These are phyloP conservation scores for Aspergillus sp. DNA, from an alignment of 2,329 filamentous ascomycete genomes.

Conservation along the genomic window DNA sequence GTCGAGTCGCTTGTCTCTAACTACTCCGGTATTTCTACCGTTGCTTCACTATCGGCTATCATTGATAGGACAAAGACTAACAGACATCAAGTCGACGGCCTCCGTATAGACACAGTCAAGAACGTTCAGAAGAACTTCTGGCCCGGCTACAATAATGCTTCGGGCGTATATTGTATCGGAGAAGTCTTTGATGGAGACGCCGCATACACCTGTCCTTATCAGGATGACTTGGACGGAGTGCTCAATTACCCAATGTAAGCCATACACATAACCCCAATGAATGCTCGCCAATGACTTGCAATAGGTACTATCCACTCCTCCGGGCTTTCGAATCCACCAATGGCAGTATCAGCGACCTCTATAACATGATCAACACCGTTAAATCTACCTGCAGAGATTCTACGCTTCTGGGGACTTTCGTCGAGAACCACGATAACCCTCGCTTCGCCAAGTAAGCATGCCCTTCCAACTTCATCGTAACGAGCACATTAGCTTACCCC, in stretches of 20 bases:
- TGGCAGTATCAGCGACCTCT: conserved; percentile 39
- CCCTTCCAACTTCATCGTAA: too few relatives aligned
- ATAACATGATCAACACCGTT: conserved; percentile 37
- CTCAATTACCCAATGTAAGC: conserved; percentile 49
- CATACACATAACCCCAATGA: not conserved
- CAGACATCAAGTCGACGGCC: conserved; percentile 45
- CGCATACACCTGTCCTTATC: conserved; percentile 46
- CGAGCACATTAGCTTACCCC: not conserved
- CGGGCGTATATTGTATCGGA: conserved; percentile 51
- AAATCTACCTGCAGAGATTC: conserved; percentile 45
- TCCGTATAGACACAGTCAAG: conserved; percentile 55
- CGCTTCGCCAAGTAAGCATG: conserved; percentile 50
- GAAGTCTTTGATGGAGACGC: conserved; percentile 48
- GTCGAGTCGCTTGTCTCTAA: conserved; percentile 58
- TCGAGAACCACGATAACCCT: conserved; percentile 64
- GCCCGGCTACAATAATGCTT: conserved; percentile 40
- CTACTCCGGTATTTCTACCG: conserved; percentile 57
- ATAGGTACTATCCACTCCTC: conserved; percentile 37
- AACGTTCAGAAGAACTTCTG: conserved; percentile 52
- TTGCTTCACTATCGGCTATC: too few relatives aligned
- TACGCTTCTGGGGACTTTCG: conserved; percentile 55
- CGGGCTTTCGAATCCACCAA: conserved; percentile 36
- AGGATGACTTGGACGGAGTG: conserved; percentile 48
- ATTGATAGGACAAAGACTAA: not conserved
- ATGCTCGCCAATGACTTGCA: not conserved